Base-by-base conservation (phyloP, 2,329 filamentous ascomycete genomes). In the Ophiosphaerella herpotricha region DNA sequence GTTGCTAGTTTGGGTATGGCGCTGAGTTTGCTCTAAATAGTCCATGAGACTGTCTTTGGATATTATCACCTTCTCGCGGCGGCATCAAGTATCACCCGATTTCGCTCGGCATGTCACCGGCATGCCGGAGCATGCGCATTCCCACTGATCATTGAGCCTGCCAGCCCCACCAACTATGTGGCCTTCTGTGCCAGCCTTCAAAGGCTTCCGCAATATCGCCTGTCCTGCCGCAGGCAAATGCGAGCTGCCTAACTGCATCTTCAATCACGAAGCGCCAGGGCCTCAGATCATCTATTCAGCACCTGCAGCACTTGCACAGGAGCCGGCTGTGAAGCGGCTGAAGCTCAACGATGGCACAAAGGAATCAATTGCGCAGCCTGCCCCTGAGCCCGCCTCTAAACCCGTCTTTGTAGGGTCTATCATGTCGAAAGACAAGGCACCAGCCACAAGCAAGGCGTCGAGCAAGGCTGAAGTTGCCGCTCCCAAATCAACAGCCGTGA, bases 221-320 rank as follows among this genome's bases (percentile, higher is more conserved):
- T 87, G 84, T 66, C 84, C 84, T 7, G 74, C 77, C 54, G 76
- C 76, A 44, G 39, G 70, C 23, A 50, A 55, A 14, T 87, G 84
- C 68, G 61, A 68, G 26, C 71, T 86, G 11, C 72, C 80, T 12
- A 78, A 78, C 54, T 87, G 84, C 71, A 78, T 86, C 16, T 87
- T 86, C 69, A 75, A 72, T 11, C 84, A 87, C 68, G 67, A 77
- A 46, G 46, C 61, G 12, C n/a, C 46, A 32, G 58, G 50, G 34
- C 8, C 50, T 32, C 45, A 52, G 34, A 38, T 36, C 24, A 29
- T 39, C 18, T 42, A 26, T 3, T 32, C 50, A 9, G 40, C 45
- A 9, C 43, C 46, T 23, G 24, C 51, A 14, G 24, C 42, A 33
- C 50, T n/a, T 16, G 29, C 41, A 14, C 33, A 35, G 26, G 54